Evolutionary conservation across 2,329 filamentous ascomycete genomes (phyloP), one percentile per base, ranked within the genome.

Genomic region (Fusarium continuum): DNA sequence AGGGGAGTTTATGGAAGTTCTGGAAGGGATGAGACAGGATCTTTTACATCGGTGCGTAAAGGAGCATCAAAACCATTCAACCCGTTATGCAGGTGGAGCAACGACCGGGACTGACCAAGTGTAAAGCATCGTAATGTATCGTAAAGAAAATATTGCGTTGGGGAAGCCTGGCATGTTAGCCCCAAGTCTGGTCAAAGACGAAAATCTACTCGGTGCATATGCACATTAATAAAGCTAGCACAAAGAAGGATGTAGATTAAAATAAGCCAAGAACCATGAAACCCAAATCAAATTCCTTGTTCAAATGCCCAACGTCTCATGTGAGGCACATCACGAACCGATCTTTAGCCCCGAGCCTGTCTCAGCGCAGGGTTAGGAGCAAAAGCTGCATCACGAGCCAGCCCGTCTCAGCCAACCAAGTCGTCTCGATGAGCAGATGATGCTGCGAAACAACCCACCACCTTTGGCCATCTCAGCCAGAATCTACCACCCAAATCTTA

Each of bases 371-470:
- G 38, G 41, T 40, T 65, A 57, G 61, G 28, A 44, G 45, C 26
- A 45, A 58, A 56, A 53, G 29, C 29, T 59, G 57, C 53, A 61
- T 66, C 62, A 66, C 63, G 58, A 66, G 63, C 38, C 56, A 53
- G 49, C 8, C 8, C 29, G 8, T 35, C 29, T 43, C 63, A 66
- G 49, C 63, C 63, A 66, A 66, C 50, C 62, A 63, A 66, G 35
- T 48, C 22, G 20, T 8, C 6, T 11, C 22, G 26, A 35, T 7
- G 38, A 28, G 53, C 62, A 50, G 45, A 66, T 63, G 63, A 66
- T 66, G 63, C 47, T 53, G 56, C 51, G 46, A 63, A 55, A 59
- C 61, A 65, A 58, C 52, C 61, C 61, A 65, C 61, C 62, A 62
- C 35, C 56, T 41, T 28, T 5, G 17, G 29, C n/a, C 11, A 25